These are phyloP conservation scores for Rhodotorula graminis DNA, from an alignment of 768 basidiomycete species.

Conservation along the genomic window DNA sequence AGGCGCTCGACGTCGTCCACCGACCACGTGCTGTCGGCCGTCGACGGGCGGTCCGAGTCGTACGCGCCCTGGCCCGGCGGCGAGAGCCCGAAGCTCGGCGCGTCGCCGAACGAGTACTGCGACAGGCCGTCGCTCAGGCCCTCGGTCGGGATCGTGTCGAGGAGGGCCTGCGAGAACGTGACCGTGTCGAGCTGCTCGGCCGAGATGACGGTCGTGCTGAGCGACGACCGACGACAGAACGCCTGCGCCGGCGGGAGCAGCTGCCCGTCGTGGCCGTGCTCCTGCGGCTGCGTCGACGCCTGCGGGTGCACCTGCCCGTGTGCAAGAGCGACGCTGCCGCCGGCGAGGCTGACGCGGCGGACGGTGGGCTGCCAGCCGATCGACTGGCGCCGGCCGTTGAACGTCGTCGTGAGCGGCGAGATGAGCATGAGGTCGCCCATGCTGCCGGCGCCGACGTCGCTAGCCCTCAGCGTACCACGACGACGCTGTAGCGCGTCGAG, in stretches of 20 bases:
- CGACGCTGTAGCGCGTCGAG: slow-evolving; percentile 30
- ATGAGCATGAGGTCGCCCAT: slow-evolving; percentile 36
- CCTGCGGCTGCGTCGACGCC: no score
- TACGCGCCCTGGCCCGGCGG: background rate
- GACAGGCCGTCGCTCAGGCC: slow-evolving; percentile 15
- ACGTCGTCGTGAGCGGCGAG: slow-evolving; percentile 21
- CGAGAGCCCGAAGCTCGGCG: background rate
- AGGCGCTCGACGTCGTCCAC: slow-evolving; percentile 24
- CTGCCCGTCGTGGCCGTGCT: no score
- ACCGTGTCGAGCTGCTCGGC: slow-evolving; percentile 18
- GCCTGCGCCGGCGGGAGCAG: background rate
- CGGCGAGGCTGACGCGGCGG: slow-evolving; percentile 12
- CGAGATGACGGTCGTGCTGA: slow-evolving; percentile 11
- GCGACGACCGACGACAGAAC: background rate
- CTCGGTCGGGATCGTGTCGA: slow-evolving; percentile 17
- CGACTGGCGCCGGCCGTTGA: slow-evolving; percentile 30
- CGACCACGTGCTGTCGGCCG: slow-evolving; percentile 23
- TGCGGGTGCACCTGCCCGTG: background rate
- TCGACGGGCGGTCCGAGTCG: slow-evolving; percentile 10
- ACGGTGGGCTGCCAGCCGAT: slow-evolving; percentile 30
- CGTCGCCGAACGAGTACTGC: background rate
- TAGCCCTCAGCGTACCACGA: slow-evolving; percentile 20
- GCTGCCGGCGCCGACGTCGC: background rate
- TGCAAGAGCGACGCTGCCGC: background rate
- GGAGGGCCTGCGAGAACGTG: slow-evolving; percentile 16